phyloP scores from a whole-genome alignment of 371 early-diverging fungal species.

The Capillidium heterosporum region DNA sequence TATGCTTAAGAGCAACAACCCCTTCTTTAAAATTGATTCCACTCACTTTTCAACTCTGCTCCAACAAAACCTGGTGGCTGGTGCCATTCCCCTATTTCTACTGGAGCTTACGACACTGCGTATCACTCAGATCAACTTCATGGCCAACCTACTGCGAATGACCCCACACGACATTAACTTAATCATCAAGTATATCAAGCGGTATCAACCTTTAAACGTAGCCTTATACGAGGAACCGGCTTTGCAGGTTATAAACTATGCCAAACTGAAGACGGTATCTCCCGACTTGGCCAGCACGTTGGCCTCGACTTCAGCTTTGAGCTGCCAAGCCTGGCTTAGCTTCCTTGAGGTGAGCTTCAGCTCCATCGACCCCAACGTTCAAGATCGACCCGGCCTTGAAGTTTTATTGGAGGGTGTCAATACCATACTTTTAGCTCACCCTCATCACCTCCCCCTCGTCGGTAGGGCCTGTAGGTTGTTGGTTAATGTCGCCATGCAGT shows the following conservation, averaged over 20 bases:
- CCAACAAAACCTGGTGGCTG: constrained; percentile 1
- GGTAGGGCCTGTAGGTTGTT: constrained; percentile 33
- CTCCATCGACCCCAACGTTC: constrained; percentile 30
- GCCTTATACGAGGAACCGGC: not conserved
- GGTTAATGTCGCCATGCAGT: constrained; percentile 27
- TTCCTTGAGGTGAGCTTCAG: constrained; percentile 29
- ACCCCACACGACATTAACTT: not conserved
- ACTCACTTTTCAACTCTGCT: constrained; percentile 11
- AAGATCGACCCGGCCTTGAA: constrained; percentile 31
- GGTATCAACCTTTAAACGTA: not conserved
- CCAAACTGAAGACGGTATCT: not conserved
- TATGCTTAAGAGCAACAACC: constrained; percentile 33
- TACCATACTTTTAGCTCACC: constrained; percentile 26
- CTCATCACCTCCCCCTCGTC: constrained; percentile 30
- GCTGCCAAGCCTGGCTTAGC: constrained; percentile 36
- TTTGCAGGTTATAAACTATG: not conserved
- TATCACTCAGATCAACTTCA: constrained; percentile 37
- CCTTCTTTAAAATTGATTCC: constrained; percentile 22
- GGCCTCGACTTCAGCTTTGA: constrained; percentile 18
- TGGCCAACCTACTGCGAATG: constrained; percentile 25
- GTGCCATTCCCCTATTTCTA: constrained; percentile 27
- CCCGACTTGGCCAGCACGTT: not conserved
- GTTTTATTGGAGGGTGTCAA: constrained; percentile 36
- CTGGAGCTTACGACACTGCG: constrained; percentile 33
- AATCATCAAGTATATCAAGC: not conserved